Base-by-base conservation (phyloP, 2,329 filamentous ascomycete genomes). In the Calonectria pseudoturangicola region DNA sequence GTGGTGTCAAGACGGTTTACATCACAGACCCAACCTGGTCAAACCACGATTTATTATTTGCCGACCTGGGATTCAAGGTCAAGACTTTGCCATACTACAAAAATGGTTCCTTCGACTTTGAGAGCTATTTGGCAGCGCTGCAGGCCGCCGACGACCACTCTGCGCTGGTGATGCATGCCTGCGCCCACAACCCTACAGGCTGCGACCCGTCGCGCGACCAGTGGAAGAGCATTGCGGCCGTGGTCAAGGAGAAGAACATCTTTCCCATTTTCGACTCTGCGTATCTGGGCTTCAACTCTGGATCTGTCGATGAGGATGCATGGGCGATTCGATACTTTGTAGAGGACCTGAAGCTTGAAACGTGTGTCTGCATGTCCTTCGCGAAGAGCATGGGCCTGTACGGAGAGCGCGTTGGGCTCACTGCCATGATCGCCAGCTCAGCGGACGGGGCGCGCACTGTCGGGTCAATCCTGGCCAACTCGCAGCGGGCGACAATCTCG, bases 311-410 rank as follows among this genome's bases (percentile, higher is more conserved):
- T 9, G 69, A 79, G 21, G 78, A 79, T 33, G 78, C 78, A 3
- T 79, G 76, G 75, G 74, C 76, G 0, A 66, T 79, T 2, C 70
- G 68, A 2, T 58, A 79, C n/a, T 73, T 79, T 8, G 71, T 79
- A 3, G 80, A 83, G 16, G 80, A 82, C 30, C 75, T 84, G 9
- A 77, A 78, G 1, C 79, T 87, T 70, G 90, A 92, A 80, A 85
- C 89, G 5, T 87, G 88, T 65, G 83, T 92, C 3, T 89, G 89
- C 62, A 86, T 91, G 79, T 92, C 90, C 0, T 92, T 92, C 76
- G 89, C 91, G 2, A 92, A 92, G 84, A 91, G 88, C 80, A 90
- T 92, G 81, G 85, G 85, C 1, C 74, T 86, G 0, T 86, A 86
- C 67, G 85, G 84, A 0, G 83, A 85, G 67, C 77, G 83, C 2